Base-by-base conservation (phyloP, 2,329 filamentous ascomycete genomes). In the Leptographium radiaticola region DNA sequence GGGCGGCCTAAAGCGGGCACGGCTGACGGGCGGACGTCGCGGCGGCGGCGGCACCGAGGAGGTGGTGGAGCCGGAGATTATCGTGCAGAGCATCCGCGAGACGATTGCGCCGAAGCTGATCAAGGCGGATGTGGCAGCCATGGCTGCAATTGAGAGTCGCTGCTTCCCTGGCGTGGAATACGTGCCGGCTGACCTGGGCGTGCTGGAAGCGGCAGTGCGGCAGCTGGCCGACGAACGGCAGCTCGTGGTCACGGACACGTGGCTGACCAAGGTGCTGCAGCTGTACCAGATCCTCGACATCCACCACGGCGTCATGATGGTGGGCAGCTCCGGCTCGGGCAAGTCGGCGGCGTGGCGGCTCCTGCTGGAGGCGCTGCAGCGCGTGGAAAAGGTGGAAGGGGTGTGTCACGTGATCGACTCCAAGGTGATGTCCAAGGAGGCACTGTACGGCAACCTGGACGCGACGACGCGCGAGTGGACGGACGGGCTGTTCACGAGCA, bases 241-340 rank as follows among this genome's bases (percentile, higher is more conserved):
- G 63, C 79, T 95, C 15, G 88, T 95, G 10, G 86, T 94, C 61
- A 96, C 84, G 55, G 90, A 97, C 53, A 83, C 84, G 48, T 99
- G 94, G 94, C 89, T 97, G 81, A 93, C 88, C 55, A 99, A 99
- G 72, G 84, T 95, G 38, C 76, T 98, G 10, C 93, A 99, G 67
- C 79, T 98, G 2, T 97, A 95, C 67, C 93, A 99, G 68, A 99
- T 99, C 58, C 93, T 97, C 68, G 87, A 84, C 60, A 89, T 98
- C 55, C 93, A 99, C 64, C 93, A 99, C 62, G 93, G 93, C 84
- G 93, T 99, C 33, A 99, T 99, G 94, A 97, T 98, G 93, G 93
- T 99, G 11, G 93, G 93, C 58, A 89, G 88, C 64, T 96, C 94
- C 34, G 93, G 94, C n/a, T 86, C 91, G 47, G 94, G 94, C 65